phyloP scores from a whole-genome alignment of 257 asterid species.

The Gentiana dahurica region DNA sequence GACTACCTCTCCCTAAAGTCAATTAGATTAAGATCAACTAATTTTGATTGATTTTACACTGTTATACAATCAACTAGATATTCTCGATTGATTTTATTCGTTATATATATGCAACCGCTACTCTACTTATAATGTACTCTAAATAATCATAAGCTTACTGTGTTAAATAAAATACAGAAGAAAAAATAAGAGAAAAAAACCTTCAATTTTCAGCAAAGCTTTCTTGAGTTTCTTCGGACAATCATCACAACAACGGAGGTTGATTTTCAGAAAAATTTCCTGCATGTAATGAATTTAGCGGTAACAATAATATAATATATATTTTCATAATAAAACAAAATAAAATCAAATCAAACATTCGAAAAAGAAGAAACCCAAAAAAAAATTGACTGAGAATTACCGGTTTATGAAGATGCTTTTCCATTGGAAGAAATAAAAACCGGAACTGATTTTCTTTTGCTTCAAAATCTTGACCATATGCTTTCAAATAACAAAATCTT shows the following conservation, averaged over 20 bases:
- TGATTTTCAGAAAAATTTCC: slow-evolving; percentile 12
- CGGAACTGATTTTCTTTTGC: no score
- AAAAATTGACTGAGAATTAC: not conserved
- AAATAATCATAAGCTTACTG: no score
- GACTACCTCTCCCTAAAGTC: no score
- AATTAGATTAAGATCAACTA: no score
- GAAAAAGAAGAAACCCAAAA: not conserved
- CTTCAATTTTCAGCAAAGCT: slow-evolving; percentile 4
- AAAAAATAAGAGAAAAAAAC: not conserved
- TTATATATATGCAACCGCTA: no score
- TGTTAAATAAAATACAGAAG: no score
- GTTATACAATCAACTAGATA: no score
- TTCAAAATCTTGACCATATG: no score
- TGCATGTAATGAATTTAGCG: not conserved
- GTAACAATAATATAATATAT: not conserved
- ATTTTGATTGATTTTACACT: no score
- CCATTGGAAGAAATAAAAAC: not conserved
- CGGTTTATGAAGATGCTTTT: slow-evolving; percentile 1
- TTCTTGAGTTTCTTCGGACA: slow-evolving; percentile 10
- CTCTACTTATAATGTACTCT: no score
- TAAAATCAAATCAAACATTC: not conserved
- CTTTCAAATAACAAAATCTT: no score
- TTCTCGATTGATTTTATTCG: no score
- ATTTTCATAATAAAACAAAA: not conserved
- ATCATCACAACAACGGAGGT: slow-evolving; percentile 8